These are phyloP conservation scores for Ascobolus immersus DNA, from an alignment of 495 filamentous ascomycete genomes.

Conservation along the genomic window DNA sequence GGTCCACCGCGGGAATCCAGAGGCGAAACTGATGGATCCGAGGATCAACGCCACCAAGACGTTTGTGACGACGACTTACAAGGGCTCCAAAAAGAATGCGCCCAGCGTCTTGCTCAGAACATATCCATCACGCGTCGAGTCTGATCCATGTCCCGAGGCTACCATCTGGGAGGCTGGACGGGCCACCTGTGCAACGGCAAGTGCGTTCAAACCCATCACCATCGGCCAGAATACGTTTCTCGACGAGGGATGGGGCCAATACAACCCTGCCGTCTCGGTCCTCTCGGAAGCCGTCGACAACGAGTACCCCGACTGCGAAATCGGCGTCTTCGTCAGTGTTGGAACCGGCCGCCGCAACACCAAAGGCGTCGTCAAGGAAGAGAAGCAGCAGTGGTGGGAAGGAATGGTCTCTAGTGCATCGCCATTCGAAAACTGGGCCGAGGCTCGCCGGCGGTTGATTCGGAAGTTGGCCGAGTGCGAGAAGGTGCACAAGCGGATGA, in stretches of 20 bases:
- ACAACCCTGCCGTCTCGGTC: constrained; percentile 64
- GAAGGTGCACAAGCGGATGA: constrained; percentile 63
- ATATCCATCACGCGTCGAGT: constrained; percentile 77
- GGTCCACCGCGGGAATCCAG: constrained; percentile 5
- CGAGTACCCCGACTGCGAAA: constrained; percentile 82
- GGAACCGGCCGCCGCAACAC: constrained; percentile 50
- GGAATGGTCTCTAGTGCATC: constrained; percentile 16
- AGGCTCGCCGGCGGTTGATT: constrained; percentile 60
- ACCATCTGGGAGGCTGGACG: constrained; percentile 90
- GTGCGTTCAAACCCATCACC: constrained; percentile 89
- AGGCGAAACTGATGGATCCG: constrained; percentile 7
- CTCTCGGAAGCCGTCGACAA: constrained; percentile 79
- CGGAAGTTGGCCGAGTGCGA: constrained; percentile 86
- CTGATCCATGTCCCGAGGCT: constrained; percentile 63
- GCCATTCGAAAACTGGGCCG: constrained; percentile 65
- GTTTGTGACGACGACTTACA: constrained; percentile 63
- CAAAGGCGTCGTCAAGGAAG: constrained; percentile 1
- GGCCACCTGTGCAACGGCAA: constrained; percentile 65
- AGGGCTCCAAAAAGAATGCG: constrained; percentile 40
- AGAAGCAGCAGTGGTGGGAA: constrained; percentile 1
- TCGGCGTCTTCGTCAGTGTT: constrained; percentile 76
- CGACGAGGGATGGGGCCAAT: constrained; percentile 76
- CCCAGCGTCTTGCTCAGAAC: constrained; percentile 55
- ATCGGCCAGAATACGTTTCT: constrained; percentile 83
- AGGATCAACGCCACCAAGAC: constrained; percentile 6